Conservation (phyloP, 345 rosid species). For the Rubroshorea leprosula region DNA sequence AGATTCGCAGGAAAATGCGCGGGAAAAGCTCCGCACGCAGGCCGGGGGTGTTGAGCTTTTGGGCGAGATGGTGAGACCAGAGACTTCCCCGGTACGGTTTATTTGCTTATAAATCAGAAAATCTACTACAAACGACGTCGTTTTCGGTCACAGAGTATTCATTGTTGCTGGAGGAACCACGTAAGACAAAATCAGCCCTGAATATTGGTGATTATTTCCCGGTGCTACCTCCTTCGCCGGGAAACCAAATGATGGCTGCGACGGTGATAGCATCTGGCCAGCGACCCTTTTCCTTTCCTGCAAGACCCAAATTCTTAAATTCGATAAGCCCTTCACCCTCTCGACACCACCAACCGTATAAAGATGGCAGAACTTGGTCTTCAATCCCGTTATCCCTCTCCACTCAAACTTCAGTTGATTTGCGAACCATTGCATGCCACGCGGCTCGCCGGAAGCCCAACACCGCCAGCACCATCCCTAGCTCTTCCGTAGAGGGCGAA, state of each 20-base stretch:
- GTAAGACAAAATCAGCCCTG: neutral
- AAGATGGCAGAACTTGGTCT: constrained; percentile 20
- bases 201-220: neutral
- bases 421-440: constrained; percentile 19
- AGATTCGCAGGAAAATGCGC: constrained; percentile 31
- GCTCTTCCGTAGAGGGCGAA: constrained; percentile 25
- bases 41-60: neutral
- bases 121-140: neutral
- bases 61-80: neutral
- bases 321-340: constrained; percentile 6
- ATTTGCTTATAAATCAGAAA: no score
- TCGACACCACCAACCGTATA: constrained; percentile 1
- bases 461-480: constrained; percentile 10
- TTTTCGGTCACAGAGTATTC: neutral
- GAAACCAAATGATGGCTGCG: constrained; percentile 3
- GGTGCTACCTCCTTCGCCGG: neutral
- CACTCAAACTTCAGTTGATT: neutral
- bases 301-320: constrained; percentile 6
- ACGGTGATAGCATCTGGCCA: constrained; percentile 17
- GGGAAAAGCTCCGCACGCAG: constrained; percentile 34
- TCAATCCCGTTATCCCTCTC: neutral
- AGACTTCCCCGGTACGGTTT: neutral
- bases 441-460: constrained; percentile 47
- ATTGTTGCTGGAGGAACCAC: neutral
- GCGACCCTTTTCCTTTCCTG: constrained; percentile 11